These are phyloP conservation scores for Maudiozyma barnettii DNA, from an alignment of 805 yeast genomes.

Conservation along the genomic window DNA sequence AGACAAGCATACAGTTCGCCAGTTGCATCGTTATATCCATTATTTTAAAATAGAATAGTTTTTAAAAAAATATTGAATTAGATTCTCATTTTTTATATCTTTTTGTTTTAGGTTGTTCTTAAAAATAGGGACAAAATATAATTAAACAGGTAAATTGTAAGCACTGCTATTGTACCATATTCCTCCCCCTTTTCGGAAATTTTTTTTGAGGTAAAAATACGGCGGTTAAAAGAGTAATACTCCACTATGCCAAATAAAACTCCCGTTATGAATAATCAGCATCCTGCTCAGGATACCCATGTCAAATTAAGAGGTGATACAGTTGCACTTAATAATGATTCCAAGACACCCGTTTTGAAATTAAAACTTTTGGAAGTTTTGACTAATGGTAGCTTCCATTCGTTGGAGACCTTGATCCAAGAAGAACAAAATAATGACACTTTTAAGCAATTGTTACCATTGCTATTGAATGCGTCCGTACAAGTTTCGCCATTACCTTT, in stretches of 20 bases:
- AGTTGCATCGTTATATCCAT: too few species aligned
- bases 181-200: too few species aligned
- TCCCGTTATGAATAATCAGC: background rate
- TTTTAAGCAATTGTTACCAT: slow-evolving; percentile 32
- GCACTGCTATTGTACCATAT: too few species aligned
- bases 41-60: too few species aligned
- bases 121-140: too few species aligned
- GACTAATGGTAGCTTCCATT: slow-evolving; percentile 28
- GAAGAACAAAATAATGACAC: slow-evolving; percentile 27
- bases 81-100: too few species aligned
- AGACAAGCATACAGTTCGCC: too few species aligned
- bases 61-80: too few species aligned
- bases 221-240: too few species aligned
- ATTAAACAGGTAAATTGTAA: too few species aligned
- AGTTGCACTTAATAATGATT: background rate
- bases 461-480: slow-evolving; percentile 68
- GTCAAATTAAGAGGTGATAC: background rate
- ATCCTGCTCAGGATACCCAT: background rate
- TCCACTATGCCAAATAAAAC: background rate
- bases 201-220: too few species aligned
- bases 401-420: slow-evolving; percentile 12
- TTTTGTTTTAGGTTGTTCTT: too few species aligned
- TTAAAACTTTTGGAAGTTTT: slow-evolving; percentile 54
- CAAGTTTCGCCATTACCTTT: slow-evolving; percentile 70
- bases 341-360: slow-evolving; percentile 32